Base-by-base conservation (phyloP, 495 filamentous ascomycete genomes). In the Neurospora intermedia region DNA sequence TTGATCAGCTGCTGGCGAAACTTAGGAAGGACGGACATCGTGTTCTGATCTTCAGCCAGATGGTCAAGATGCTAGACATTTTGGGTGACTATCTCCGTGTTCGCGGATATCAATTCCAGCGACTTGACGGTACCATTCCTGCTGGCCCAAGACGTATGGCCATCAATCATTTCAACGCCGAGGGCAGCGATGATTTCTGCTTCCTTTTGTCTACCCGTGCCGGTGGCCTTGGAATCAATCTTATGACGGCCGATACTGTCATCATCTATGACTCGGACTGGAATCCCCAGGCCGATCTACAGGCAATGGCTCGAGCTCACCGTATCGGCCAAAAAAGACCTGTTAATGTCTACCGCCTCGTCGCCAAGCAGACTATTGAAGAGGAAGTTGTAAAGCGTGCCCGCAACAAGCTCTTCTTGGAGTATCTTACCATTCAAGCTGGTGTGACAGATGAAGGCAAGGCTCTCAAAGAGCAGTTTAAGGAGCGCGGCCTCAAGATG, bases 41-140 rank as follows among this genome's bases (percentile, higher is more conserved):
- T 18, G 96, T 99, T 41, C 80, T 99, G 76, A 98, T 99, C 69
- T 99, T 99, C 84, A 97, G 96, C 75, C 96, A 98, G 81, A 98
- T 99, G 96, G 96, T 99, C 43, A 96, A 94, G 80, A 98, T 99
- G 90, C 89, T 99, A 6, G 94, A 99, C 76, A 94, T 99, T 71
- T 85, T 99, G 0, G 91, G 92, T 54, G 94, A 98, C 75, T 99
- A 99, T 80, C 87, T 98, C 74, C 89, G 93, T 70, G 87, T 93
- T 43, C 93, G 96, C 43, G 93, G 93, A 16, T 94, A 98, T 80
- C 88, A 93, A 69, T 97, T 94, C 78, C 96, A 99, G 80, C 88
- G 96, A 11, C 88, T 99, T 6, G 96, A 99, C 78, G 96, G 96
- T 74, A 99, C 96, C 3, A 97, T 98, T 74, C 89, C 94, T 45